Evolutionary conservation across 148 eudicot genomes (phyloP).

Genomic region (Vaccinium darrowii): DNA sequence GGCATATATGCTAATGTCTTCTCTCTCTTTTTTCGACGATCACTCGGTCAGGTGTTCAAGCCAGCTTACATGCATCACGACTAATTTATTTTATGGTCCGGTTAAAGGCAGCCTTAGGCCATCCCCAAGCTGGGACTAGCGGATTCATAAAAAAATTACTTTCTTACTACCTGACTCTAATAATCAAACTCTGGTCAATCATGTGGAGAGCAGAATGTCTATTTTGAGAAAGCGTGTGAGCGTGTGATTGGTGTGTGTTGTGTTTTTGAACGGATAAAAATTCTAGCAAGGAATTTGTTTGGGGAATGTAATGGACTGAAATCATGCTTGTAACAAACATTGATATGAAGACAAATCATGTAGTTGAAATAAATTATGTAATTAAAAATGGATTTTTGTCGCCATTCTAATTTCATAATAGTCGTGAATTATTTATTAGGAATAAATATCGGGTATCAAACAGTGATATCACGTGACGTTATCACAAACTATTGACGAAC

Average conservation of each 20-base stretch:
- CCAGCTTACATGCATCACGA: background rate
- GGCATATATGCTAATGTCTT: slow-evolving; percentile 15
- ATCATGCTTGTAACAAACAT: slow-evolving; percentile 1
- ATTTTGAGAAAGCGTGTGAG: background rate
- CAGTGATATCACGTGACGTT: no score
- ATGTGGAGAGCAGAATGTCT: background rate
- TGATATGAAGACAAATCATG: background rate
- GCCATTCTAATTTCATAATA: background rate
- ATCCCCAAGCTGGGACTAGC: no score
- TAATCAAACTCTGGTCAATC: no score
- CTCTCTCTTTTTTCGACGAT: no score
- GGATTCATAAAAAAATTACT: no score
- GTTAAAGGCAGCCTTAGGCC: no score
- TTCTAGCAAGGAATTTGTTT: background rate
- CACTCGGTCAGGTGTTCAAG: background rate
- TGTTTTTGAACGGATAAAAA: background rate
- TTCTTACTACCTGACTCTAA: no score
- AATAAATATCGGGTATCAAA: background rate
- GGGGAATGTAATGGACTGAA: background rate
- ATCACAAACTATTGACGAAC: background rate
- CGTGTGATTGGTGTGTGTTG: background rate
- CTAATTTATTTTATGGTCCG: background rate
- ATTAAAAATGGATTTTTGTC: background rate
- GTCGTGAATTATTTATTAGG: background rate
- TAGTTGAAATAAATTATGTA: background rate